Conservation (phyloP, 305 asterid genomes). For the Solanum hybrid region DNA sequence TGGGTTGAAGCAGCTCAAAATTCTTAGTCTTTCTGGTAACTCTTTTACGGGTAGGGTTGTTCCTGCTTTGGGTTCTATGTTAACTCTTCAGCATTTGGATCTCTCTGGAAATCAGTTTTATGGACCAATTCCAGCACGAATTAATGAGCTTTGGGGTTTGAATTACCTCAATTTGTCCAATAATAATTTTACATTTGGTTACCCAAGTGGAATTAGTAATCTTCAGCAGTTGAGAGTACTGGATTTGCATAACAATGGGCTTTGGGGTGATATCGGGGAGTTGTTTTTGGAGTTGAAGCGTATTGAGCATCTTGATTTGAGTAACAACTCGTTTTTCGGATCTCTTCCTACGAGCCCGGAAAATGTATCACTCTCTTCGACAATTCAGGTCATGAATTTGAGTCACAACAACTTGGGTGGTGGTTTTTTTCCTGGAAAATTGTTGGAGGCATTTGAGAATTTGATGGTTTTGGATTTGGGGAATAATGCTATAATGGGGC, state of each 20-base stretch:
- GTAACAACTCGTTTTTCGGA: constrained; percentile 50
- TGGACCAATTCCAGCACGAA: constrained; percentile 63
- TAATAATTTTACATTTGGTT: constrained; percentile 49
- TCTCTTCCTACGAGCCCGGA: constrained; percentile 39
- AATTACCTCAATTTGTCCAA: constrained; percentile 52
- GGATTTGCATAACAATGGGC: constrained; percentile 58
- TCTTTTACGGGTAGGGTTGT: constrained; percentile 61
- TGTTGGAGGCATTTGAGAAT: constrained; percentile 48
- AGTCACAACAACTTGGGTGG: constrained; percentile 56
- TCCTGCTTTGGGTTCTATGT: constrained; percentile 53
- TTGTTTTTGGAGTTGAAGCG: constrained; percentile 52
- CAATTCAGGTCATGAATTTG: constrained; percentile 51
- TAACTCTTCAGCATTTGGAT: constrained; percentile 59
- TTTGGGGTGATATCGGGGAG: constrained; percentile 43
- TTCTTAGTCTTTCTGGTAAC: constrained; percentile 65
- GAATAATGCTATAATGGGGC: constrained; percentile 45
- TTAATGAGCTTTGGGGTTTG: constrained; percentile 55
- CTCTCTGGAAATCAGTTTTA: constrained; percentile 60
- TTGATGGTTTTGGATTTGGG: constrained; percentile 64
- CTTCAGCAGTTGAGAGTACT: constrained; percentile 64
- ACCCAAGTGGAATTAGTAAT: constrained; percentile 50
- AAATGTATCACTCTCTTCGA: constrained; percentile 62
- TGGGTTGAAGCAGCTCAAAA: constrained; percentile 38
- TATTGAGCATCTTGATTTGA: constrained; percentile 66
- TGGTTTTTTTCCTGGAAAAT: constrained; percentile 41